phyloP scores from a whole-genome alignment of 2,329 filamentous ascomycete genomes.

The Aspergillus calidoustus region DNA sequence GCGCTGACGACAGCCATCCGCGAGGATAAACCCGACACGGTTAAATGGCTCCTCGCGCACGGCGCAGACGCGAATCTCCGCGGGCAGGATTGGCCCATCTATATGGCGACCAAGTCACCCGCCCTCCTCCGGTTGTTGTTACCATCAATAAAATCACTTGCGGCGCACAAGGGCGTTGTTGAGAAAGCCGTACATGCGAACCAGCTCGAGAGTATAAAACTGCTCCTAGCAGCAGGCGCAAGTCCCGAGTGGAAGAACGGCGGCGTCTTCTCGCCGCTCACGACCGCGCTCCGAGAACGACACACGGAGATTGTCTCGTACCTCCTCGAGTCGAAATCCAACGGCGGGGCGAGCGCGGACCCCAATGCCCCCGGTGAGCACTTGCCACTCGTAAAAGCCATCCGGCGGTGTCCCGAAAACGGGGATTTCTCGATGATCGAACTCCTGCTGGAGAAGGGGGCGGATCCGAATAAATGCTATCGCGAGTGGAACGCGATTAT shows the following conservation, averaged over 20 bases:
- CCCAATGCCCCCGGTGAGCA: neutral
- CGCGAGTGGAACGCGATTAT: conserved; percentile 69
- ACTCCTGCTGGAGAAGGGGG: conserved; percentile 64
- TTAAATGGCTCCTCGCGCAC: conserved; percentile 61
- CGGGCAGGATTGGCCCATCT: conserved; percentile 72
- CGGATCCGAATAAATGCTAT: conserved; percentile 69
- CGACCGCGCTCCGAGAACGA: conserved; percentile 68
- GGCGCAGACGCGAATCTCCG: conserved; percentile 67
- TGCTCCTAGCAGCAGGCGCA: conserved; percentile 67
- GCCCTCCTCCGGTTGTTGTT: conserved; percentile 64
- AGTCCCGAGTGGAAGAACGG: conserved; percentile 74
- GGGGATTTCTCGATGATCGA: conserved; percentile 55
- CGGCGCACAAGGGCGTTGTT: conserved; percentile 62
- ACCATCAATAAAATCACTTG: conserved; percentile 48
- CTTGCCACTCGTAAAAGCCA: neutral
- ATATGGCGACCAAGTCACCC: conserved; percentile 68
- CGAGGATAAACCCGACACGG: conserved; percentile 62
- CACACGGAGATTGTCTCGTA: conserved; percentile 41
- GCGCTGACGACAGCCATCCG: conserved; percentile 69
- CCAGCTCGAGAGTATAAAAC: conserved; percentile 69
- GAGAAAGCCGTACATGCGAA: conserved; percentile 71
- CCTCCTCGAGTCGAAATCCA: neutral
- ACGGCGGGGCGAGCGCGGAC: neutral
- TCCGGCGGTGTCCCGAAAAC: neutral
- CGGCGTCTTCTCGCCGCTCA: conserved; percentile 72